Conservation (phyloP, 2,329 filamentous ascomycete genomes). For the Fusarium piperis region DNA sequence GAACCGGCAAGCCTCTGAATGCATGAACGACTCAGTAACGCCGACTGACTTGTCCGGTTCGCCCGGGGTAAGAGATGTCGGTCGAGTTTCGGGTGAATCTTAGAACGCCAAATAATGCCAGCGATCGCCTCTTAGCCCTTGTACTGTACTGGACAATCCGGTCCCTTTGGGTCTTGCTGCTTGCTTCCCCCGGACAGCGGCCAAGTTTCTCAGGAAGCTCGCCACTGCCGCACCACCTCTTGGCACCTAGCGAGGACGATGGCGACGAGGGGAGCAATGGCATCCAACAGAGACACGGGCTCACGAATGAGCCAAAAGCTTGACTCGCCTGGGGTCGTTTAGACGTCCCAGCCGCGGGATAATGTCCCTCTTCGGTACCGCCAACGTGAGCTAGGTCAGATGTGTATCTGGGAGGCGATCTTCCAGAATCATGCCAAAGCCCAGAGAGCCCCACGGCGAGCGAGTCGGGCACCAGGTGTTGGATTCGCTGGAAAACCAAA, state of each 20-base stretch:
- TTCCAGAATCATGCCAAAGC: conserved; percentile 47
- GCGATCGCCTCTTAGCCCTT: neutral
- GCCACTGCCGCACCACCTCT: conserved; percentile 13
- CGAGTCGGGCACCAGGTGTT: conserved; percentile 13
- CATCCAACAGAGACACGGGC: conserved; percentile 4
- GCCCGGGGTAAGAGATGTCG: conserved; percentile 22
- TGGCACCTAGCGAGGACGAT: neutral
- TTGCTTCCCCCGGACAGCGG: neutral
- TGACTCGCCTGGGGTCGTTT: conserved; percentile 13
- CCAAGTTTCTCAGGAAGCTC: neutral
- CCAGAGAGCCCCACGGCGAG: conserved; percentile 29
- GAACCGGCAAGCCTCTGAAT: conserved; percentile 25
- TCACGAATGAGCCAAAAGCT: conserved; percentile 11
- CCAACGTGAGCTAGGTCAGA: conserved; percentile 26
- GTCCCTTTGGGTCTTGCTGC: neutral
- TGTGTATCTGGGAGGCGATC: conserved; percentile 39
- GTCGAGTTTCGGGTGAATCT: conserved; percentile 9
- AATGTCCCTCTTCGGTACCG: conserved; percentile 20
- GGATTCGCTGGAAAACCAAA: conserved; percentile 30
- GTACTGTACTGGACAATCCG: neutral
- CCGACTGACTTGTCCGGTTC: conserved; percentile 15
- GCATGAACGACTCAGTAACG: conserved; percentile 37
- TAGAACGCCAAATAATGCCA: conserved; percentile 6
- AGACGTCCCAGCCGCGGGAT: conserved; percentile 24
- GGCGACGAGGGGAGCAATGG: neutral